Conservation (phyloP, 495 filamentous ascomycete species). For the Penicillium lagena region DNA sequence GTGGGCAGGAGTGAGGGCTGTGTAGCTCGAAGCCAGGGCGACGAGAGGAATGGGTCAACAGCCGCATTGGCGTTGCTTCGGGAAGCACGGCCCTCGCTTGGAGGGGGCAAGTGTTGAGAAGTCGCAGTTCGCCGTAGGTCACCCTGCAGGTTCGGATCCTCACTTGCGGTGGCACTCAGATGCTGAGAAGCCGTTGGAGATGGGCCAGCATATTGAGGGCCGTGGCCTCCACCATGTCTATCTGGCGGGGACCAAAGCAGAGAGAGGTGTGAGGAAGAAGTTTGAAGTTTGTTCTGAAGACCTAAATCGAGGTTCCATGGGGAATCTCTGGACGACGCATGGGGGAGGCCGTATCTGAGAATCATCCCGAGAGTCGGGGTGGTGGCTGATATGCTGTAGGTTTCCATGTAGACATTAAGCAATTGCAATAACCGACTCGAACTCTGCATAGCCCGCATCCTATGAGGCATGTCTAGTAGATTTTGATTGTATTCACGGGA, state of each 20-base stretch:
- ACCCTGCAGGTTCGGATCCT: slow-evolving; percentile 3
- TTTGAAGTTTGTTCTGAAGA: slow-evolving; percentile 23
- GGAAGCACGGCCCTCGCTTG: not conserved
- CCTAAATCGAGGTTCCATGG: slow-evolving; percentile 22
- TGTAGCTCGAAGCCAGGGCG: slow-evolving; percentile 26
- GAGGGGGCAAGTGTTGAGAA: slow-evolving; percentile 6
- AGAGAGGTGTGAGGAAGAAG: slow-evolving; percentile 27
- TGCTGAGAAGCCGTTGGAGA: slow-evolving; percentile 9
- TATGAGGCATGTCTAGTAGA: slow-evolving; percentile 15
- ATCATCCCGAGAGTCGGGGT: slow-evolving; percentile 31
- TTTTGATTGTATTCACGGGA: slow-evolving; percentile 19
- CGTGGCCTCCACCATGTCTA: slow-evolving; percentile 1
- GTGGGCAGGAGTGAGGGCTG: slow-evolving; percentile 23
- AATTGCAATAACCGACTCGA: slow-evolving; percentile 26
- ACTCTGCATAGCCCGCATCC: slow-evolving; percentile 22
- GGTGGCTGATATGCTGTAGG: slow-evolving; percentile 31
- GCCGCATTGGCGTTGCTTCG: slow-evolving; percentile 1
- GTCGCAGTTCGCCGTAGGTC: not conserved
- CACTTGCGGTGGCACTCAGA: slow-evolving; percentile 1
- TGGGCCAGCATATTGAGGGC: not conserved
- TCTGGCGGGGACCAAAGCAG: slow-evolving; percentile 21
- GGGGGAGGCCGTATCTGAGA: slow-evolving; percentile 19
- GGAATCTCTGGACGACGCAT: not conserved
- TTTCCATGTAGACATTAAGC: slow-evolving; percentile 31
- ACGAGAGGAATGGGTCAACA: slow-evolving; percentile 17